Conservation (phyloP, 768 basidiomycete genomes). For the Psilocybe tampanensis region DNA sequence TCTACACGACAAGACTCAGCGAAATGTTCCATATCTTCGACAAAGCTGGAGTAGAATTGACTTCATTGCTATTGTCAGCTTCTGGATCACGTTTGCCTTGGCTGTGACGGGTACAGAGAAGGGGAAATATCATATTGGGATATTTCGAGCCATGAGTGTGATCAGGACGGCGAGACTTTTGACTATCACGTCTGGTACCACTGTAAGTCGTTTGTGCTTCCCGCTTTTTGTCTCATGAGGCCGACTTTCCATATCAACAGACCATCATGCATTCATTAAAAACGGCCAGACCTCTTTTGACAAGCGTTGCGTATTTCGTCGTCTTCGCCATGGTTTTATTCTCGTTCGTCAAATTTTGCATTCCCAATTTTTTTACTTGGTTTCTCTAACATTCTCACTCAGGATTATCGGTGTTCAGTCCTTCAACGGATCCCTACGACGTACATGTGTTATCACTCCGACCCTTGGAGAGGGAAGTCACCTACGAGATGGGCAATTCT, state of each 20-base stretch:
- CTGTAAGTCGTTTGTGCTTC: constrained; percentile 53
- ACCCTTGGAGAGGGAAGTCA: constrained; percentile 54
- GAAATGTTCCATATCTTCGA: constrained; percentile 84
- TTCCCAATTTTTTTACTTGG: no score
- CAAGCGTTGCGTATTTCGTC: constrained; percentile 90
- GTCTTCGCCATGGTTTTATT: constrained; percentile 88
- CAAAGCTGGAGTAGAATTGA: constrained; percentile 95
- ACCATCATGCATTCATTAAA: constrained; percentile 93
- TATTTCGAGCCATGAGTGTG: constrained; percentile 89
- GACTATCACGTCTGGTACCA: constrained; percentile 89
- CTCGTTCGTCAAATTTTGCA: constrained; percentile 55
- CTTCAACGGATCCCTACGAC: constrained; percentile 83
- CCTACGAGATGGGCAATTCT: constrained; percentile 54
- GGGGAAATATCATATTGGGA: constrained; percentile 70
- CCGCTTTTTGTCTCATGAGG: neutral
- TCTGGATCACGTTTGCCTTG: constrained; percentile 84
- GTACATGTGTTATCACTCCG: constrained; percentile 60
- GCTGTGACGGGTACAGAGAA: constrained; percentile 70
- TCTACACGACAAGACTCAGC: constrained; percentile 55
- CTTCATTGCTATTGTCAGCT: constrained; percentile 79
- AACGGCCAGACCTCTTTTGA: constrained; percentile 84
- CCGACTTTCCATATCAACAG: constrained; percentile 23
- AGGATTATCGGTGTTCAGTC: constrained; percentile 94
- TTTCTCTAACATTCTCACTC: neutral
- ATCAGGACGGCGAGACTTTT: constrained; percentile 81